Evolutionary conservation across 306 rosid genomes (phyloP), one percentile per base, ranked within the genome.

Genomic region (Cicer yamashitae): DNA sequence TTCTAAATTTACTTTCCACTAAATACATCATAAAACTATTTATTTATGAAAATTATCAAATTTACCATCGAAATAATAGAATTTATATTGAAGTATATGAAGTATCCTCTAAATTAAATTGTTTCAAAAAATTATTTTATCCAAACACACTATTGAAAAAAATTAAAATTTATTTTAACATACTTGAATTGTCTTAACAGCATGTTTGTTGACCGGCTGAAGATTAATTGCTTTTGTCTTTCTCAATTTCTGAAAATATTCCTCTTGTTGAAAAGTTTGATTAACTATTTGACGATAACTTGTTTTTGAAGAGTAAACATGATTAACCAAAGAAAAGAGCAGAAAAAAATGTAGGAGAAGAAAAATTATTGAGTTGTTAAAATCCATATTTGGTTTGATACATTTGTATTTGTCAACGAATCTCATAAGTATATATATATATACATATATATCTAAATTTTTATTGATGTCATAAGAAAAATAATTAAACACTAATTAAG

Each of bases 151-250:
- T 25, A 3, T 25, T 2, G 4, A 3, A 25, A 25, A 2, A 25
- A 25, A 25, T 25, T 25, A n/a, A 0, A 7, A 38, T n/a, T 38
- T 62, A 54, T 62, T 39, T 38, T 41, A 1, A 7, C 10, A 67
- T 72, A 84, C 99, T 85, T 84, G 91, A 92, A 94, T 86, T 86
- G 93, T 88, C 87, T 92, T 94, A 70, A 84, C 47, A n/a, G 91
- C 10, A 20, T 96, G 86, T 75, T 90, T 94, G 85, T 94, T 94
- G 84, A 94, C 86, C 58, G 81, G 81, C 5, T 70, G 86, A 22
- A 94, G 89, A 83, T 80, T 89, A 74, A 73, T 76, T 82, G 75
- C 87, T 62, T 91, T 78, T 10, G 48, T 37, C 10, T 37, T 17
- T 57, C 78, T 85, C 20, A 90, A 39, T 70, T 86, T 89, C 6